These are phyloP conservation scores for Lagenaria siceraria DNA, from an alignment of 306 rosid genomes.

Conservation along the genomic window DNA sequence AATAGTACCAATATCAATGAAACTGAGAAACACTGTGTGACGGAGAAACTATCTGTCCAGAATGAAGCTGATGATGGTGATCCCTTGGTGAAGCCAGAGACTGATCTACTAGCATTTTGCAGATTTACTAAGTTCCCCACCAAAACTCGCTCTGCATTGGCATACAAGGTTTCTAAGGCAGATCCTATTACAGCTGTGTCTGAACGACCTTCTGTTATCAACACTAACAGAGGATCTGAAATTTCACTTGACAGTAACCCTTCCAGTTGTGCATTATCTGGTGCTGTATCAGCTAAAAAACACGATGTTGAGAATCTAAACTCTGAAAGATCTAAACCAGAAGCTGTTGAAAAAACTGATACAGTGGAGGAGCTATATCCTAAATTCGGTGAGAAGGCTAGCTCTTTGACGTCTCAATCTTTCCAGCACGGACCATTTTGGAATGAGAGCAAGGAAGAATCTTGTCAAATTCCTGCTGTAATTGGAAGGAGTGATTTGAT, in stretches of 20 bases:
- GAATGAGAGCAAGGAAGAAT: constrained; percentile 27
- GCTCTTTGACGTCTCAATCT: constrained; percentile 28
- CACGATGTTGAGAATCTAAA: constrained; percentile 26
- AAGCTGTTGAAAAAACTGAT: constrained; percentile 24
- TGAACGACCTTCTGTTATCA: constrained; percentile 16
- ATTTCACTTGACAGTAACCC: constrained; percentile 23
- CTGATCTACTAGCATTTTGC: constrained; percentile 52
- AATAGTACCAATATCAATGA: constrained; percentile 22
- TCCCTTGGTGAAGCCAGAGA: constrained; percentile 20
- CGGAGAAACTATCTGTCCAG: constrained; percentile 27
- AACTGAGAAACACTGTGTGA: constrained; percentile 28
- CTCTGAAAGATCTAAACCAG: constrained; percentile 25
- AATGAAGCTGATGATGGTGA: constrained; percentile 25
- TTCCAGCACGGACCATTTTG: constrained; percentile 27
- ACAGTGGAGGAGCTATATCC: constrained; percentile 28
- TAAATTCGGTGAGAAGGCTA: constrained; percentile 24
- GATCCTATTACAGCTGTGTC: constrained; percentile 22
- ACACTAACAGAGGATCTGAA: constrained; percentile 20
- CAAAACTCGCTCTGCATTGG: constrained; percentile 52
- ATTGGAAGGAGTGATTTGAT: constrained; percentile 30
- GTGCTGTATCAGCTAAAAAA: constrained; percentile 20
- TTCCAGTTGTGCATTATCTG: constrained; percentile 26
- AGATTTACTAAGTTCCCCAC: constrained; percentile 77
- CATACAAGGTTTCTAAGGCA: constrained; percentile 35
- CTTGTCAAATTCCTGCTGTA: constrained; percentile 19